Conservation (phyloP, 495 filamentous ascomycete species). For the Aspergillus asperescens region DNA sequence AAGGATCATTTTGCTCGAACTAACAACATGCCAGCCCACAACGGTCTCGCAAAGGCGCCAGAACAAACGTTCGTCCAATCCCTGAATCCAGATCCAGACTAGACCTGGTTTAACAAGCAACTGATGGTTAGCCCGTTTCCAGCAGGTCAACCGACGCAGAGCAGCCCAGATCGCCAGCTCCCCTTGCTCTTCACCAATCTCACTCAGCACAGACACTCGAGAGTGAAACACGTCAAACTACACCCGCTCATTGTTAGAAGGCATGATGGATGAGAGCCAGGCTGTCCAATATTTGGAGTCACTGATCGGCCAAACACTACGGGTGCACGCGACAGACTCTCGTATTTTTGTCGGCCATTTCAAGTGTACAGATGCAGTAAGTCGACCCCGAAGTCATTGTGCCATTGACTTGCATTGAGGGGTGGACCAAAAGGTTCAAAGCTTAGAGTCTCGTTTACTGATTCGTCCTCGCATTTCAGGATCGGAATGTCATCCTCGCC, state of each 20-base stretch:
- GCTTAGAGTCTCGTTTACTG: constrained; percentile 1
- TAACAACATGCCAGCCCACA: neutral
- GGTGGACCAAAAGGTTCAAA: constrained; percentile 3
- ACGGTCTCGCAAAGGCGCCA: neutral
- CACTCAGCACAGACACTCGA: neutral
- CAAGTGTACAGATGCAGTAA: constrained; percentile 90
- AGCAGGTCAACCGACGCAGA: constrained; percentile 5
- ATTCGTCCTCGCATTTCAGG: constrained; percentile 41
- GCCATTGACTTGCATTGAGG: constrained; percentile 2
- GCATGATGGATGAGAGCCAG: constrained; percentile 37
- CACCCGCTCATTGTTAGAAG: constrained; percentile 7
- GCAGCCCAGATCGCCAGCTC: constrained; percentile 11
- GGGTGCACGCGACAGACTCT: constrained; percentile 74
- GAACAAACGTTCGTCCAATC: neutral
- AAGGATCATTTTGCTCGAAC: neutral
- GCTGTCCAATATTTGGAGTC: constrained; percentile 42
- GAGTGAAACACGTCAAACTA: neutral
- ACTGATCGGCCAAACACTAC: constrained; percentile 53
- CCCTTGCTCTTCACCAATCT: neutral
- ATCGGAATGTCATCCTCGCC: constrained; percentile 79
- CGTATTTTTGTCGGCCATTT: constrained; percentile 87
- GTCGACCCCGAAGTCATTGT: constrained; percentile 19
- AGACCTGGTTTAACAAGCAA: neutral
- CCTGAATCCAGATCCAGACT: neutral
- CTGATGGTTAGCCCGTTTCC: neutral